Evolutionary conservation across 2,329 filamentous ascomycete species (phyloP).

Genomic region (Mariannaea elegans): DNA sequence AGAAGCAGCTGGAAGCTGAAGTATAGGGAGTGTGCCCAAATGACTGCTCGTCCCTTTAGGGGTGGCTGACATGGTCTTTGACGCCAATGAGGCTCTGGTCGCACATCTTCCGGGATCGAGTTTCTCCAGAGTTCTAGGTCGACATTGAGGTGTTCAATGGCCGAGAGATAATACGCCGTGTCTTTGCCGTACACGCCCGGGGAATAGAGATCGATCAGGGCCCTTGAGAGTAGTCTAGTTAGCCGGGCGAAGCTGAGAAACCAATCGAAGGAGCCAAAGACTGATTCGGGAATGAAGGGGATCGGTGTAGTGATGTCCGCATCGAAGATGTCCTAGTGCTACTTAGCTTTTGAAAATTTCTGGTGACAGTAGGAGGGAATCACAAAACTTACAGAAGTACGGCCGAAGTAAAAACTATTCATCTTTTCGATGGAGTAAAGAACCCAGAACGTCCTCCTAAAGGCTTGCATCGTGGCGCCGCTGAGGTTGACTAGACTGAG

Average conservation of each 20-base stretch:
- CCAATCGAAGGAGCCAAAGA: constrained; percentile 47
- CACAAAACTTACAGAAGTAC: neutral
- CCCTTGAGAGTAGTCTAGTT: constrained; percentile 43
- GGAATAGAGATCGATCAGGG: constrained; percentile 47
- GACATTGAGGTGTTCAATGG: neutral
- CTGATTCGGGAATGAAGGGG: constrained; percentile 43
- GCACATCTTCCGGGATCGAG: neutral
- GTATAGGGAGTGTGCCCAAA: too few species aligned
- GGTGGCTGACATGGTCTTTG: too few species aligned
- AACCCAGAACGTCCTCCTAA: constrained; percentile 51
- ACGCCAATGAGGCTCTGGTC: too few species aligned
- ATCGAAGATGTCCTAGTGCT: too few species aligned
- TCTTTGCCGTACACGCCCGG: constrained; percentile 42
- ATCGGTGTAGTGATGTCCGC: constrained; percentile 49
- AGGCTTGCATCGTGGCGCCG: too few species aligned
- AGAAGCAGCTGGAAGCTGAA: too few species aligned
- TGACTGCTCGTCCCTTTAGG: too few species aligned
- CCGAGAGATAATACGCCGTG: constrained; percentile 1
- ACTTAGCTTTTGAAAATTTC: too few species aligned
- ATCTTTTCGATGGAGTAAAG: constrained; percentile 52
- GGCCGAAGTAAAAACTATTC: constrained; percentile 13
- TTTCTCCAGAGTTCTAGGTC: neutral
- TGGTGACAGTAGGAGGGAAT: too few species aligned
- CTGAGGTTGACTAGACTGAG: too few species aligned
- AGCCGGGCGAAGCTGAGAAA: constrained; percentile 44